A percentile compares a stretch with the other conserved stretches of the same genome.
These are phyloP conservation scores for Auxenochlorella pyrenoidosa DNA, from an alignment of 139 green algal genomes.

Conservation along the genomic window DNA sequence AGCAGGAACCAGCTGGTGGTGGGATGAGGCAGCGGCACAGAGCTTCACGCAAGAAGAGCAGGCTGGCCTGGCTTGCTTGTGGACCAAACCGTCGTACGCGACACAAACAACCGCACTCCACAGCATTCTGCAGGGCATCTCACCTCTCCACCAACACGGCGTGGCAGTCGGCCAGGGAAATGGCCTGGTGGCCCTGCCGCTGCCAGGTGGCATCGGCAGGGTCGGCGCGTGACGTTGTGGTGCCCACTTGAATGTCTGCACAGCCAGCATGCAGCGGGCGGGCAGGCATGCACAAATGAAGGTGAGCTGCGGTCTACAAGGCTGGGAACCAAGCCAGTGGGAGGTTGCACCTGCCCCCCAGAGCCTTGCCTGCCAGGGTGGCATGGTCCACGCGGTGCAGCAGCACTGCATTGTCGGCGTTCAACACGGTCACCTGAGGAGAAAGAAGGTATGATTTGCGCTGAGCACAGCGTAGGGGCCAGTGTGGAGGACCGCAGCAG, in stretches of 20 bases:
- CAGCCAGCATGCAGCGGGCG: background rate
- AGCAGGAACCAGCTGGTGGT: no score
- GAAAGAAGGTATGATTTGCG: no score
- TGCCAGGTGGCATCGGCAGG: background rate
- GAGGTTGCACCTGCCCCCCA: background rate
- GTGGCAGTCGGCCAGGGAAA: background rate
- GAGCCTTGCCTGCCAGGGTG: background rate
- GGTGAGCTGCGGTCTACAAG: no score
- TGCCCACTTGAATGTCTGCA: background rate
- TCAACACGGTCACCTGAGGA: background rate
- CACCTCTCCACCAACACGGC: background rate
- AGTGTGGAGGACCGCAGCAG: background rate
- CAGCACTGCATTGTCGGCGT: background rate
- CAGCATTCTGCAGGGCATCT: no score
- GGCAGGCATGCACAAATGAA: no score
- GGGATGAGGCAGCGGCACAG: no score
- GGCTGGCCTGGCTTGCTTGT: no score
- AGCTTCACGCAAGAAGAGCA: no score
- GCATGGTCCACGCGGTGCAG: background rate
- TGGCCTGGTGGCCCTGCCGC: background rate
- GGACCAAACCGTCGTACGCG: no score
- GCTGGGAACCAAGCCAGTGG: no score
- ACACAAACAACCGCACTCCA: no score
- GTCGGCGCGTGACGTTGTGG: background rate
- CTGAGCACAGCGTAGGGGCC: no score